Percentiles rank a stretch among this genome's conserved stretches.
These are phyloP conservation scores for Syzygium oleosum DNA, from an alignment of 345 rosid genomes.

Conservation along the genomic window DNA sequence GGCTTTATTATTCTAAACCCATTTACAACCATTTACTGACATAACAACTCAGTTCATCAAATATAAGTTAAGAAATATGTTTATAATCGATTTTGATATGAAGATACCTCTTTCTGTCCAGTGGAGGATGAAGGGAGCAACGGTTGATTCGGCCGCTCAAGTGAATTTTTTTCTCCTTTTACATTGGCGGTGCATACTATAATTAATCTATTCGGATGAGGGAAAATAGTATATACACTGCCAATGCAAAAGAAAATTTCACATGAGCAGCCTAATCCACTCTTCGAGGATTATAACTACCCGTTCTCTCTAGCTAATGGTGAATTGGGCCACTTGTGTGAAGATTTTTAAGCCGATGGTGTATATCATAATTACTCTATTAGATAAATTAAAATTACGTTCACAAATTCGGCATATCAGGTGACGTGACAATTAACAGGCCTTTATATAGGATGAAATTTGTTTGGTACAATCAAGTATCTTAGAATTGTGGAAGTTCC, in stretches of 20 bases:
- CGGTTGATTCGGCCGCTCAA: no score
- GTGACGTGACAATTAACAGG: background rate
- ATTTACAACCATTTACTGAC: no score
- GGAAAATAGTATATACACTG: no score
- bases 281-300: background rate
- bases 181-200: no score
- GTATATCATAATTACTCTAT: background rate
- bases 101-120: no score
- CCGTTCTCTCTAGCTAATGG: background rate
- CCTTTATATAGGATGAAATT: background rate
- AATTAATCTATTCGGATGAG: no score
- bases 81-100: no score
- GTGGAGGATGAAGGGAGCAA: no score
- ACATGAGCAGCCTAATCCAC: background rate
- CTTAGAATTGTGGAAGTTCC: background rate
- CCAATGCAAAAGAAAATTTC: accelerated
- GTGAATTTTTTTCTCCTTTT: no score
- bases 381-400: background rate
- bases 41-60: no score
- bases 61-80: no score
- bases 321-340: background rate
- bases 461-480: background rate
- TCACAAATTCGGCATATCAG: accelerated
- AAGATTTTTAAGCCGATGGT: background rate
- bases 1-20: no score